These are phyloP conservation scores for Plasmodium vivax DNA, from an alignment of 169 alveolate species.

Conservation along the genomic window DNA sequence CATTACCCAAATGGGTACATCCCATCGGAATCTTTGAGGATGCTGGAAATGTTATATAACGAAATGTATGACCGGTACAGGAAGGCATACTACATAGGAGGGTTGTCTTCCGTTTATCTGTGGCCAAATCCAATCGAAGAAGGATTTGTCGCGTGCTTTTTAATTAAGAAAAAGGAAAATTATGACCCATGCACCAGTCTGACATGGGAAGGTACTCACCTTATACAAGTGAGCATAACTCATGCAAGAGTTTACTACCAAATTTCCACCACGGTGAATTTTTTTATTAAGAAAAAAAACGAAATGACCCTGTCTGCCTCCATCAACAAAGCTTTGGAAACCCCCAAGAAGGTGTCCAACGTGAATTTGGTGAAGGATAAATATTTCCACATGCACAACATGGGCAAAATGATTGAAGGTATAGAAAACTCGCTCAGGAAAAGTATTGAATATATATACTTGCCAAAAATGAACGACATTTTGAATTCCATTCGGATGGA, in stretches of 20 bases:
- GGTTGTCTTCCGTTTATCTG: constrained; percentile 56
- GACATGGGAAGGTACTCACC: constrained; percentile 61
- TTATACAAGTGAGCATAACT: constrained; percentile 61
- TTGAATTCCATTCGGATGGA: constrained; percentile 28
- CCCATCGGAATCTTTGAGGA: constrained; percentile 54
- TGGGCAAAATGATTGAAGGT: constrained; percentile 62
- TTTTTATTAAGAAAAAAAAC: constrained; percentile 14
- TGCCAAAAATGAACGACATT: constrained; percentile 31
- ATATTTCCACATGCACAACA: constrained; percentile 54
- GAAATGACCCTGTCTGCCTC: constrained; percentile 49
- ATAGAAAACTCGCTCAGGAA: constrained; percentile 52
- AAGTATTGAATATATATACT: constrained; percentile 64
- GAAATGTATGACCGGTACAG: constrained; percentile 50
- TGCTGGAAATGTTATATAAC: constrained; percentile 47
- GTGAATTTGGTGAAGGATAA: constrained; percentile 46
- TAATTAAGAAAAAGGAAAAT: constrained; percentile 48
- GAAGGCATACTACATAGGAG: constrained; percentile 48
- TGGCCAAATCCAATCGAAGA: constrained; percentile 69
- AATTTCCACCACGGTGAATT: constrained; percentile 50
- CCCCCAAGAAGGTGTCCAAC: constrained; percentile 32
- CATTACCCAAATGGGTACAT: constrained; percentile 26
- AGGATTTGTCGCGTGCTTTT: constrained; percentile 65
- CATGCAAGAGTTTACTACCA: constrained; percentile 24
- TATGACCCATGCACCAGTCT: constrained; percentile 1
- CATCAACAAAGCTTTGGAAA: constrained; percentile 66